phyloP scores from a whole-genome alignment of 805 yeast species.

The Zygoascus biomembranicola region DNA sequence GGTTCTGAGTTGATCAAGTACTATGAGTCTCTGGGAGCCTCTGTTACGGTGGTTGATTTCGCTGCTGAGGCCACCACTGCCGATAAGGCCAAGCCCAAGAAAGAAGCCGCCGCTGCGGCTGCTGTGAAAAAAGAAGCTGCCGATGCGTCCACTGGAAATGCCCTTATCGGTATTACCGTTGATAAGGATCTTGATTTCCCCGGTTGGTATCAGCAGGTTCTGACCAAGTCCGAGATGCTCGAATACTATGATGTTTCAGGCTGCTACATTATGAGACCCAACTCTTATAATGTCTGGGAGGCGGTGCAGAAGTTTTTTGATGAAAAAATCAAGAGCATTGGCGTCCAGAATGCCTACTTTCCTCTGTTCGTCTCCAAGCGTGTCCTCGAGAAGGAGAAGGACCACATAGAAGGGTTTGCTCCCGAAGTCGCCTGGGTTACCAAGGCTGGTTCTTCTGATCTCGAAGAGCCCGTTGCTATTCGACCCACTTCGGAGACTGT shows the following conservation, averaged over 20 bases:
- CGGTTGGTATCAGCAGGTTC: constrained; percentile 94
- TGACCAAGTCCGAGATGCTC: constrained; percentile 95
- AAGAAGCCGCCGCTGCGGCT: constrained; percentile 34
- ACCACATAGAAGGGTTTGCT: constrained; percentile 97
- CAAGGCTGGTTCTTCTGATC: constrained; percentile 84
- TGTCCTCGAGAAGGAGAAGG: constrained; percentile 95
- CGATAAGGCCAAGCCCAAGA: constrained; percentile 6
- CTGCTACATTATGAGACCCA: constrained; percentile 95
- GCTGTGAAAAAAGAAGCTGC: constrained; percentile 23
- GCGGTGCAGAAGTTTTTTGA: constrained; percentile 83
- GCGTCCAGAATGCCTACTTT: constrained; percentile 93
- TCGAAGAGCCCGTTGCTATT: constrained; percentile 97
- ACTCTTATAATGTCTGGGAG: constrained; percentile 94
- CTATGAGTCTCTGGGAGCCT: constrained; percentile 42
- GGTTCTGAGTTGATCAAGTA: constrained; percentile 32
- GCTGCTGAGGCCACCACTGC: constrained; percentile 34
- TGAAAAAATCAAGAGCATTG: constrained; percentile 68
- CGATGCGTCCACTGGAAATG: constrained; percentile 48
- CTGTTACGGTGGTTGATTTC: constrained; percentile 31
- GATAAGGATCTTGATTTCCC: constrained; percentile 90
- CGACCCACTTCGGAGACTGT: constrained; percentile 99
- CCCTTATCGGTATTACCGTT: constrained; percentile 90
- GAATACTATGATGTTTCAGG: constrained; percentile 99
- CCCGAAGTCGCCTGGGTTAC: constrained; percentile 99
- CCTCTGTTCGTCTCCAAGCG: constrained; percentile 95